Percentiles rank a stretch among this genome's conserved stretches.
These are phyloP conservation scores for Luvunga scandens DNA, from an alignment of 345 rosid genomes.

Conservation along the genomic window DNA sequence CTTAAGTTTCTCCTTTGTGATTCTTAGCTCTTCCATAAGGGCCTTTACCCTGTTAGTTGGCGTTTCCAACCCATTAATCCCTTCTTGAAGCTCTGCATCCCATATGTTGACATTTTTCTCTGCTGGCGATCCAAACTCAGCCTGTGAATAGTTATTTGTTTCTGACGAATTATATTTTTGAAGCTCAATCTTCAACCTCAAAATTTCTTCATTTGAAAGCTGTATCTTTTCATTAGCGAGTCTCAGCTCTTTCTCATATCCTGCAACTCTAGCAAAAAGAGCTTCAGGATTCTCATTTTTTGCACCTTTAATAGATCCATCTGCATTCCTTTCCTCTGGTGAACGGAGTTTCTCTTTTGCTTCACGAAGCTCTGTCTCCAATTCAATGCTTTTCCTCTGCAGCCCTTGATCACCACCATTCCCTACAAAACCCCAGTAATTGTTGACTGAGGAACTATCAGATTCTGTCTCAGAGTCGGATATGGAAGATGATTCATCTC, in stretches of 20 bases:
- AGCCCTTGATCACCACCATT: conserved; percentile 46
- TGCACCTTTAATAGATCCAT: conserved; percentile 27
- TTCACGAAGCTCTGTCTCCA: conserved; percentile 61
- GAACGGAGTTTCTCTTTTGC: conserved; percentile 50
- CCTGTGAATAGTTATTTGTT: conserved; percentile 25
- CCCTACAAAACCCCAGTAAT: conserved; percentile 44
- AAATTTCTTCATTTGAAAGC: conserved; percentile 50
- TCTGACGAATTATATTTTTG: conserved; percentile 35
- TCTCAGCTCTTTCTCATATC: conserved; percentile 57
- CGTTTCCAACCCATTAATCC: conserved; percentile 21
- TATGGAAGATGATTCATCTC: conserved; percentile 61
- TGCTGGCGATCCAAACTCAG: conserved; percentile 26
- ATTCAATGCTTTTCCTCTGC: conserved; percentile 43
- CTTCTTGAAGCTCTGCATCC: conserved; percentile 29
- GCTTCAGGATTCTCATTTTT: conserved; percentile 35
- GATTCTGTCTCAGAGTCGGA: conserved; percentile 72
- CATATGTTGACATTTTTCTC: conserved; percentile 14
- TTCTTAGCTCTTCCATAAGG: conserved; percentile 55
- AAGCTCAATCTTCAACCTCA: conserved; percentile 48
- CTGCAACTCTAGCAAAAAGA: conserved; percentile 37
- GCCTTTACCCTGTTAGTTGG: conserved; percentile 27
- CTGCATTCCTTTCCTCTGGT: conserved; percentile 45
- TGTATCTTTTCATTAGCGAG: conserved; percentile 48
- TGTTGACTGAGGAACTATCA: conserved; percentile 70
- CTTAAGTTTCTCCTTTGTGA: conserved; percentile 51